Conservation (phyloP, 345 rosid species). For the Eutrema japonicum region DNA sequence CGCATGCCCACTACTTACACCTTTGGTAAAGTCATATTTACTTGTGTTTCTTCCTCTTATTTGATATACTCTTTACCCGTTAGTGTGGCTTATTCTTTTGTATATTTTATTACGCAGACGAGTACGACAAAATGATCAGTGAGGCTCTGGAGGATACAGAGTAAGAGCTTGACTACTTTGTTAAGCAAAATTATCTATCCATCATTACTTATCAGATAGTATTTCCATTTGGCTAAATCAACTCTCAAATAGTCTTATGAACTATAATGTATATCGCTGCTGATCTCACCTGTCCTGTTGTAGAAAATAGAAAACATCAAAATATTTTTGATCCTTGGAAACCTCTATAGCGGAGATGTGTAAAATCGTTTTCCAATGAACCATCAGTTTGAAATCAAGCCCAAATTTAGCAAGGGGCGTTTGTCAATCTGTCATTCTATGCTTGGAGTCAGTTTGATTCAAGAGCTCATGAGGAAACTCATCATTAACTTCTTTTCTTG, state of each 20-base stretch:
- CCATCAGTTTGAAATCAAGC: too few species aligned
- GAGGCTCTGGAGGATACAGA: constrained; percentile 64
- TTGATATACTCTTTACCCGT: constrained; percentile 1
- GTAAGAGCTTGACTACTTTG: constrained; percentile 56
- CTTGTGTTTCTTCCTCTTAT: constrained; percentile 15
- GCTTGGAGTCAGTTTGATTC: background rate
- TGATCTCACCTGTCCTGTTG: constrained; percentile 17
- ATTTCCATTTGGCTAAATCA: background rate
- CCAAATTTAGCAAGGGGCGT: too few species aligned
- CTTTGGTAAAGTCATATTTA: constrained; percentile 57
- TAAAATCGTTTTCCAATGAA: too few species aligned
- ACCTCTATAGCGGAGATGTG: background rate
- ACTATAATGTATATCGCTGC: constrained; percentile 8
- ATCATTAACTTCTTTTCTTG: constrained; percentile 12
- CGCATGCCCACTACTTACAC: constrained; percentile 66
- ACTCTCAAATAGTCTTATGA: constrained; percentile 6
- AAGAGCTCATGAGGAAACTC: constrained; percentile 10
- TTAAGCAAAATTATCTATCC: constrained; percentile 14
- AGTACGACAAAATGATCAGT: constrained; percentile 68
- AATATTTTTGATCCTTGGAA: background rate
- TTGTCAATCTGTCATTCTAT: too few species aligned
- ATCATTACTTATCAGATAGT: constrained; percentile 9
- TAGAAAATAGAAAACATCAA: constrained; percentile 2
- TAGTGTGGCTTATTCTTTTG: constrained; percentile 26
- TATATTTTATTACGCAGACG: constrained; percentile 55